Conservation (phyloP, 371 early-diverging fungal genomes). For the Syncephalis plumigaleata region DNA sequence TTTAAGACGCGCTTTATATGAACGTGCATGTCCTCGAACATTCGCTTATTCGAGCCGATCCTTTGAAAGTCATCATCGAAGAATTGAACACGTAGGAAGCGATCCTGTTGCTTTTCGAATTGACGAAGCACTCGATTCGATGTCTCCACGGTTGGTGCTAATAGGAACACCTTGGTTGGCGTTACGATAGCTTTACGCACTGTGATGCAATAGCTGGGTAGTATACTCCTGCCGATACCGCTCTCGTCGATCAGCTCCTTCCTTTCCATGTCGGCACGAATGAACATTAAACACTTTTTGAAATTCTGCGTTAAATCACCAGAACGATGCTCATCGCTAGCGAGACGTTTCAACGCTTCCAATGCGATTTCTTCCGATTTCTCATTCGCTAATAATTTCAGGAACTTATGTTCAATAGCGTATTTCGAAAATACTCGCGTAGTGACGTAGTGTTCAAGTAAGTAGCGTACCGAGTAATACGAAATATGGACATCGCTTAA, state of each 20-base stretch:
- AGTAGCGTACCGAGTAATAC: too few relatives aligned
- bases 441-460: too few relatives aligned
- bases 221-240: conserved; percentile 8
- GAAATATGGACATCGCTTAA: too few relatives aligned
- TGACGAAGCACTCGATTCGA: conserved; percentile 50
- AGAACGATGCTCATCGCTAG: conserved; percentile 12
- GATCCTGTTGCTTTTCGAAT: conserved; percentile 21
- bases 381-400: conserved; percentile 16
- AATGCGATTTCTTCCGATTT: conserved; percentile 12
- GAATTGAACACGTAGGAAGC: conserved; percentile 49
- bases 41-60: conserved; percentile 12
- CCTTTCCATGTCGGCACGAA: conserved; percentile 5
- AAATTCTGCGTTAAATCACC: conserved; percentile 8
- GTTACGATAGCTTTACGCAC: conserved; percentile 40
- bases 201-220: conserved; percentile 28
- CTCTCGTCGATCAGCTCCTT: conserved; percentile 8
- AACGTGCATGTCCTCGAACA: conserved; percentile 16
- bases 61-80: conserved; percentile 34
- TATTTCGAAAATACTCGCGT: too few relatives aligned
- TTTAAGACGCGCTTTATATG: conserved; percentile 24
- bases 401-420: conserved; percentile 1
- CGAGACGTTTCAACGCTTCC: conserved; percentile 3
- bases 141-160: conserved; percentile 31
- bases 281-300: conserved; percentile 12
- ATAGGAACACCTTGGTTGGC: conserved; percentile 33